Base-by-base conservation (phyloP, 2,329 filamentous ascomycete species). In the Monosporascus sp. region DNA sequence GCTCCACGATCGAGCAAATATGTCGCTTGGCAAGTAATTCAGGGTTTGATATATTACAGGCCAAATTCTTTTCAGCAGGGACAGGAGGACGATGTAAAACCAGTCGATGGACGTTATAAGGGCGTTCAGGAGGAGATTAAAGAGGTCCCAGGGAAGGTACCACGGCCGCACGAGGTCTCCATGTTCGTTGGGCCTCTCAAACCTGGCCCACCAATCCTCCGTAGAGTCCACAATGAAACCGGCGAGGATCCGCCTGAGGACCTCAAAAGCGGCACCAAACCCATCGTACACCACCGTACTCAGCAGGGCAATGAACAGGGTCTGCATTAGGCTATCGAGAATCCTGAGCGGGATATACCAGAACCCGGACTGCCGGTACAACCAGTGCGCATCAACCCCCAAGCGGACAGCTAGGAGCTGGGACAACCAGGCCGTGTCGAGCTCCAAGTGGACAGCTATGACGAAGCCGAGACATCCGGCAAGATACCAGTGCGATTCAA, bases 251-350 rank as follows among this genome's bases (percentile, higher is more conserved):
- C 37, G 37, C n/a, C 55, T 52, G 3, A 41, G 4, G 3, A 44
- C 7, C 27, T 55, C 52, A 17, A 55, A 2, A 11, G 55, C 3
- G 18, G 53, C 59, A 3, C 57, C 61, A 14, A 54, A 0, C 6
- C 62, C 35, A 27, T 65, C 63, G 46, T 61, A 63, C 17, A 31
- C 25, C 1, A 63, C 9, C 4, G 60, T 64, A 50, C 61, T 65
- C 7, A 56, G 15, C 9, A 63, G 43, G 3, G 62, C 52, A 18
- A 59, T 50, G 2, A 48, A 51, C 31, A 63, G 38, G 6, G 58
- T 58, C 27, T 54, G 39, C n/a, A 55, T 15, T 15, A 51, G 55
- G 44, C 44, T 55, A 43, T 44, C 52, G 6, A 50, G 37, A 15
- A 64, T 53, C n/a, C 58, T 59, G 20, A 43, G 15, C 15, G 51